These are phyloP conservation scores for Spizellomyces sp. DNA, from an alignment of 192 early-diverging fungal species.

Conservation along the genomic window DNA sequence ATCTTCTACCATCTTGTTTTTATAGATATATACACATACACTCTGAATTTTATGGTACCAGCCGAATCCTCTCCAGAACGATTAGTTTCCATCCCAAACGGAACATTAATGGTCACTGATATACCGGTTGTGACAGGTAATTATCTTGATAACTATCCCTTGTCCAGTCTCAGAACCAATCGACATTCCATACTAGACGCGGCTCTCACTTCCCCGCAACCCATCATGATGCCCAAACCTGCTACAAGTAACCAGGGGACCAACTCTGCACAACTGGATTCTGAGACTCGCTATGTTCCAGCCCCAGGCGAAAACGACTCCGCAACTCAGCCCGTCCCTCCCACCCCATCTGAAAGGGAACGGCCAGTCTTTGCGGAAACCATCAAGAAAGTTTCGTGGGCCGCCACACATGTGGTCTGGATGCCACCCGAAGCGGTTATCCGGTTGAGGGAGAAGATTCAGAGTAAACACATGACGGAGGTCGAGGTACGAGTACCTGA, in stretches of 20 bases:
- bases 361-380: constrained; percentile 28
- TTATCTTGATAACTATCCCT: not conserved
- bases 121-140: constrained; percentile 21
- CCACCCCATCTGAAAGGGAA: constrained; percentile 3
- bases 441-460: constrained; percentile 47
- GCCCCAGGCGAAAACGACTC: no score
- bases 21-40: constrained; percentile 57
- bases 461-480: constrained; percentile 44
- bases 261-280: constrained; percentile 6
- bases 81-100: constrained; percentile 41
- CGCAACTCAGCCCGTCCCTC: constrained; percentile 5
- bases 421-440: constrained; percentile 50
- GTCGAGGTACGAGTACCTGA: constrained; percentile 41
- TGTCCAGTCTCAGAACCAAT: not conserved
- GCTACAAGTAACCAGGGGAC: constrained; percentile 2
- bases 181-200: constrained; percentile 14
- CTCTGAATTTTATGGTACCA: constrained; percentile 49
- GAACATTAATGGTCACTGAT: constrained; percentile 43
- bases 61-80: constrained; percentile 44
- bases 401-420: constrained; percentile 40
- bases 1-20: constrained; percentile 10
- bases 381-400: constrained; percentile 53
- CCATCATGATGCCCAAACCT: constrained; percentile 32
- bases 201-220: constrained; percentile 17
- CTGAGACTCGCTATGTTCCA: not conserved